phyloP scores from a whole-genome alignment of 441 rosid species.

The Bocquillonia castaneifolia region DNA sequence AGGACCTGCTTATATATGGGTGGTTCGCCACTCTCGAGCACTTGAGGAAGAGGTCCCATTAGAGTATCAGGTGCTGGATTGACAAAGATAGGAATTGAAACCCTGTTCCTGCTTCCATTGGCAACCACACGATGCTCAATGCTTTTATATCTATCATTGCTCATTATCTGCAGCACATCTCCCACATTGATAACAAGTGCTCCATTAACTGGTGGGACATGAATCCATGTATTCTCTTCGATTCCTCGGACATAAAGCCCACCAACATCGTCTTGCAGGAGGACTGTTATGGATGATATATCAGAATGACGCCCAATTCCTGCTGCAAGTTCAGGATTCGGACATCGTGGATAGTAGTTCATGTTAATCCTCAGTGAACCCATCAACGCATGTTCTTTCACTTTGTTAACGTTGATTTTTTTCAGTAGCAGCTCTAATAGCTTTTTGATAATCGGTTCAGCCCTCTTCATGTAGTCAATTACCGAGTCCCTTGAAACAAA shows the following conservation, averaged over 20 bases:
- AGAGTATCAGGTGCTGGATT: conserved; percentile 9
- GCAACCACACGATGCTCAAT: conserved; percentile 40
- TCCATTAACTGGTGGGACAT: conserved; percentile 32
- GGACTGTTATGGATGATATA: conserved; percentile 44
- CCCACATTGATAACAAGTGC: conserved; percentile 44
- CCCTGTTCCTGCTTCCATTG: conserved; percentile 9
- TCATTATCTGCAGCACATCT: conserved; percentile 44
- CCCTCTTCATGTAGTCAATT: conserved; percentile 28
- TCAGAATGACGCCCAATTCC: conserved; percentile 48
- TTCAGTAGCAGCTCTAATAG: conserved; percentile 20
- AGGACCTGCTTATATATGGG: conserved; percentile 12
- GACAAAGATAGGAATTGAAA: conserved; percentile 12
- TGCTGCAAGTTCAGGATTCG: conserved; percentile 29
- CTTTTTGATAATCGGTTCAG: conserved; percentile 19
- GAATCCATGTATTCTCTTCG: conserved; percentile 22
- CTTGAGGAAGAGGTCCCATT: conserved; percentile 13
- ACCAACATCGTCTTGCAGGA: conserved; percentile 39
- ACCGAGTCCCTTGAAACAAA: conserved; percentile 21
- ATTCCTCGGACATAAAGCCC: conserved; percentile 31
- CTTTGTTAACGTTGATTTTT: conserved; percentile 24
- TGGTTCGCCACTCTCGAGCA: conserved; percentile 9
- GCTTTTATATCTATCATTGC: conserved; percentile 41
- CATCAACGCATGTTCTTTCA: conserved; percentile 16
- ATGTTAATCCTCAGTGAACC: conserved; percentile 27
- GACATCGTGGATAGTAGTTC: conserved; percentile 32